Conservation (phyloP, 768 basidiomycete genomes). For the Chalciporus piperatus region DNA sequence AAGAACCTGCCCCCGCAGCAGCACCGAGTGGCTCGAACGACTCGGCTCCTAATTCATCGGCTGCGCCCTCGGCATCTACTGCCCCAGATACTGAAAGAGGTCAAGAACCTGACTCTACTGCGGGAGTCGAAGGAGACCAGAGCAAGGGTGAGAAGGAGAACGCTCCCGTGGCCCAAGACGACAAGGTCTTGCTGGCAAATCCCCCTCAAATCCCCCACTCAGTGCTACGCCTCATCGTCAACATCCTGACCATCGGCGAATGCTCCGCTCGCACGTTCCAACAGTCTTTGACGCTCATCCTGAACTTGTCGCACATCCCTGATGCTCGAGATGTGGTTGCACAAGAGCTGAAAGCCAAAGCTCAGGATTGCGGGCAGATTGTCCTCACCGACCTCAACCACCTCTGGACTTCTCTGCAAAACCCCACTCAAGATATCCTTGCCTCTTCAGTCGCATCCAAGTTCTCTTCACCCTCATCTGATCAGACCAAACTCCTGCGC, state of each 20-base stretch:
- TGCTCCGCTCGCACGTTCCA: slow-evolving; percentile 97
- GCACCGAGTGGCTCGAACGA: slow-evolving; percentile 18
- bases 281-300: slow-evolving; percentile 86
- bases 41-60: slow-evolving; percentile 4
- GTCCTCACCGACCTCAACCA: slow-evolving; percentile 77
- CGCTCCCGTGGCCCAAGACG: slow-evolving; percentile 26
- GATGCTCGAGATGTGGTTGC: slow-evolving; percentile 88
- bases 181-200: slow-evolving; percentile 55
- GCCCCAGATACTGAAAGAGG: slow-evolving; percentile 7
- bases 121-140: slow-evolving; percentile 16
- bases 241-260: slow-evolving; percentile 96
- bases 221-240: slow-evolving; percentile 89
- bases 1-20: slow-evolving; percentile 29
- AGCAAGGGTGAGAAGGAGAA: slow-evolving; percentile 24
- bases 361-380: slow-evolving; percentile 81
- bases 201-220: slow-evolving; percentile 84
- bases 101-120: slow-evolving; percentile 16
- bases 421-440: slow-evolving; percentile 51
- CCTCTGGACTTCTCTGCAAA: slow-evolving; percentile 61
- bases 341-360: slow-evolving; percentile 79
- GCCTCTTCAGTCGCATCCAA: slow-evolving; percentile 75
- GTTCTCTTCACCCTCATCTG: slow-evolving; percentile 91
- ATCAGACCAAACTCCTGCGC: slow-evolving; percentile 93
- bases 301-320: slow-evolving; percentile 85
- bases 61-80: slow-evolving; percentile 4